phyloP scores from a whole-genome alignment of 768 basidiomycete genomes.

The Omphalotus guepiniiformis region DNA sequence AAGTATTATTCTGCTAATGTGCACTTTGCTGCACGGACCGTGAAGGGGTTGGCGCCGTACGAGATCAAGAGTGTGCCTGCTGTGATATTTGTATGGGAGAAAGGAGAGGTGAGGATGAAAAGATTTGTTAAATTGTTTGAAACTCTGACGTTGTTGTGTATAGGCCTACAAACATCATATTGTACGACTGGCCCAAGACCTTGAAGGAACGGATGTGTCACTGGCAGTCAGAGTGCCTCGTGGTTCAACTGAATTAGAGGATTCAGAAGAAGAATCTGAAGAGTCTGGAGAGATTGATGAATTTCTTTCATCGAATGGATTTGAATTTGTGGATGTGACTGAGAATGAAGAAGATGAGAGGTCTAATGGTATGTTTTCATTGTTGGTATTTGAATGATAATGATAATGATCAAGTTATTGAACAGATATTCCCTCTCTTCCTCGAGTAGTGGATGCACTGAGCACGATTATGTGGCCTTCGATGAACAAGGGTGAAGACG shows the following conservation, averaged over 20 bases:
- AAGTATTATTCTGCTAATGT: constrained; percentile 80
- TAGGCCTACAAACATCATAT: constrained; percentile 61
- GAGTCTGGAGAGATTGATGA: constrained; percentile 58
- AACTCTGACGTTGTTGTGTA: constrained; percentile 5
- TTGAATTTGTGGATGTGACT: constrained; percentile 66
- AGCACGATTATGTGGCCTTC: constrained; percentile 90
- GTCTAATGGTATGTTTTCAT: neutral
- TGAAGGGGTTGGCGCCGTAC: constrained; percentile 38
- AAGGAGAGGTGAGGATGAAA: constrained; percentile 52
- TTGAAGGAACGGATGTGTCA: constrained; percentile 61
- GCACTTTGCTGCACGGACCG: constrained; percentile 53
- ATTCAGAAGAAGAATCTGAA: constrained; percentile 28
- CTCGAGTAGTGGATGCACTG: constrained; percentile 72
- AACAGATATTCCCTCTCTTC: constrained; percentile 48
- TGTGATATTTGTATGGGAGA: constrained; percentile 66
- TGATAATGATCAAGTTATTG: neutral
- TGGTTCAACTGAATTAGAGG: constrained; percentile 19
- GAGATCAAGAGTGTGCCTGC: constrained; percentile 55
- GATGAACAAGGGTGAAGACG: constrained; percentile 45
- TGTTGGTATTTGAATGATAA: neutral
- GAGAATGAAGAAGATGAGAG: constrained; percentile 4
- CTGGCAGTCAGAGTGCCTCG: constrained; percentile 69
- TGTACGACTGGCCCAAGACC: constrained; percentile 40
- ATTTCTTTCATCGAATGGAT: constrained; percentile 64
- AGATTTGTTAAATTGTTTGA: constrained; percentile 1